These are phyloP conservation scores for Vaccinium darrowii DNA, from an alignment of 148 eudicot species.

Conservation along the genomic window DNA sequence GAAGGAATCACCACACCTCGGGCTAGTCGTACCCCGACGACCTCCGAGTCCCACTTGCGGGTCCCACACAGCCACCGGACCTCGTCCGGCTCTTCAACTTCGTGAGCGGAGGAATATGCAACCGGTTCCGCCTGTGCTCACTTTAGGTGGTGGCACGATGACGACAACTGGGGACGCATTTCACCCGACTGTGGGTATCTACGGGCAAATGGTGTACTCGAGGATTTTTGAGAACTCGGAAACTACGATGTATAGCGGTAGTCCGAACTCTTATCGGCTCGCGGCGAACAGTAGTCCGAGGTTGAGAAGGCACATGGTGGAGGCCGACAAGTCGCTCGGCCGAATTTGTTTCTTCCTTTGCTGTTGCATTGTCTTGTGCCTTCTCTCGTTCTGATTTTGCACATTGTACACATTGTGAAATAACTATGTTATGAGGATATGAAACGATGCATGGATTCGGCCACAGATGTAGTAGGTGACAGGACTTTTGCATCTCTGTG, in stretches of 20 bases:
- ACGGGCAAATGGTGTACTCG: conserved; percentile 58
- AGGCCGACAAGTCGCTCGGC: conserved; percentile 53
- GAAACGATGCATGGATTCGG: neutral
- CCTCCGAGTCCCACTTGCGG: conserved; percentile 62
- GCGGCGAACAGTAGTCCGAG: conserved; percentile 35
- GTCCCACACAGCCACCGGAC: conserved; percentile 17
- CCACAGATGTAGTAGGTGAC: neutral
- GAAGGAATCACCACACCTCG: conserved; percentile 19
- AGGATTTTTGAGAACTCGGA: conserved; percentile 53
- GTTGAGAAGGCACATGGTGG: conserved; percentile 44
- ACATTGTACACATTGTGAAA: conserved; percentile 4
- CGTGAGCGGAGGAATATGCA: conserved; percentile 19
- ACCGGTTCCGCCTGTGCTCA: conserved; percentile 24
- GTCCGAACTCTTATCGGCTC: conserved; percentile 38
- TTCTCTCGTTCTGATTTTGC: conserved; percentile 41
- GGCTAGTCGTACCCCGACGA: conserved; percentile 45
- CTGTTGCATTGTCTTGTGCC: conserved; percentile 52
- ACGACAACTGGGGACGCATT: conserved; percentile 14
- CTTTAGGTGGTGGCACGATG: conserved; percentile 40
- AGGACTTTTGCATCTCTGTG: conserved; percentile 18
- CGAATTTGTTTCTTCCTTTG: conserved; percentile 59
- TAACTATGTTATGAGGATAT: neutral
- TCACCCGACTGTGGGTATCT: conserved; percentile 49
- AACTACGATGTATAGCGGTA: conserved; percentile 26
- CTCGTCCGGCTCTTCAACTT: conserved; percentile 31